These are phyloP conservation scores for Dendrobium officinale DNA, from an alignment of 106 monocot species.

Conservation along the genomic window DNA sequence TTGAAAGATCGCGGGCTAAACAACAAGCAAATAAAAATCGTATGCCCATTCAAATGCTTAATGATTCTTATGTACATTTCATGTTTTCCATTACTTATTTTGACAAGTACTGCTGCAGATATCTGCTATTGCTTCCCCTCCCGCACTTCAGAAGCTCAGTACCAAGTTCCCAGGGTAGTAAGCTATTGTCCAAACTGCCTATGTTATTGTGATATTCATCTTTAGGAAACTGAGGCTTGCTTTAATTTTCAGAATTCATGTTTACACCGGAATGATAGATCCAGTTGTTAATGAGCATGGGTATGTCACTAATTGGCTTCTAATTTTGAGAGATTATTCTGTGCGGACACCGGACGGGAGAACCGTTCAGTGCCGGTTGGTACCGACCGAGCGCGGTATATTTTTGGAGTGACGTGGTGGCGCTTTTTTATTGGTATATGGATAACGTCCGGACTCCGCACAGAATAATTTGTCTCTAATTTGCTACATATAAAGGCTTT, in stretches of 20 bases:
- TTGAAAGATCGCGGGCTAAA: conserved; percentile 71
- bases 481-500: neutral
- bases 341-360: too few species aligned
- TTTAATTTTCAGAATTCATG: conserved; percentile 53
- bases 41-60: conserved; percentile 23
- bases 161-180: conserved; percentile 95
- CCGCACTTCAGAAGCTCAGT: conserved; percentile 86
- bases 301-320: conserved; percentile 19
- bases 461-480: neutral
- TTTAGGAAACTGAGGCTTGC: too few species aligned
- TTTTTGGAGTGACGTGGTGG: too few species aligned
- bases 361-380: too few species aligned
- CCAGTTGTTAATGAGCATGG: conserved; percentile 80
- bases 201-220: neutral
- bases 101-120: conserved; percentile 28
- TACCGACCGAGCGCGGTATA: too few species aligned
- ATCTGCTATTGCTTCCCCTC: conserved; percentile 89
- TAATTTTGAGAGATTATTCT: too few species aligned
- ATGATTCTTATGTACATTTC: neutral
- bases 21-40: conserved; percentile 84
- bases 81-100: neutral
- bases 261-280: conserved; percentile 88
- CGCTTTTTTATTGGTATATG: too few species aligned
- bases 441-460: too few species aligned
- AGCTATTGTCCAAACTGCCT: neutral